Conservation (phyloP, 2,329 filamentous ascomycete genomes). For the Cercospora sesami region DNA sequence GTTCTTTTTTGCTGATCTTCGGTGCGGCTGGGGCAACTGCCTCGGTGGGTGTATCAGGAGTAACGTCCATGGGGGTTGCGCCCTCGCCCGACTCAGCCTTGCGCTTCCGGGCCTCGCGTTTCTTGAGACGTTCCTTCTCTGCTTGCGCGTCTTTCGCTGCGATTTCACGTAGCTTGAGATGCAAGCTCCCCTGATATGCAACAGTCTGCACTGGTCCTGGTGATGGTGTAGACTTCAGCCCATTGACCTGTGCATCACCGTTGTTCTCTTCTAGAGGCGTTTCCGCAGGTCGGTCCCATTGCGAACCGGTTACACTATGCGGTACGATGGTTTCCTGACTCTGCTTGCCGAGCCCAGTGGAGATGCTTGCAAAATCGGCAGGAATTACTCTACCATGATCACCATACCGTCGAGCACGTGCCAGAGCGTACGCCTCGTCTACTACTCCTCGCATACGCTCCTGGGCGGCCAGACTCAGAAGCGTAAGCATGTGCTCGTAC, state of each 20-base stretch:
- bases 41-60: conserved; percentile 33
- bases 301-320: conserved; percentile 37
- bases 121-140: conserved; percentile 64
- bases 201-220: conserved; percentile 46
- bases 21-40: conserved; percentile 45
- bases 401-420: conserved; percentile 70
- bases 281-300: conserved; percentile 35
- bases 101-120: conserved; percentile 46
- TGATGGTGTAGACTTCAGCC: conserved; percentile 34
- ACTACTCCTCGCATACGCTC: conserved; percentile 74
- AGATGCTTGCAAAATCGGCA: conserved; percentile 72
- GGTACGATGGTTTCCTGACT: conserved; percentile 41
- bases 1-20: conserved; percentile 86
- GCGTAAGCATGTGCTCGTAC: conserved; percentile 76
- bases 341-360: conserved; percentile 52
- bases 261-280: conserved; percentile 13
- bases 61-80: conserved; percentile 29
- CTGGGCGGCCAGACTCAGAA: conserved; percentile 80
- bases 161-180: conserved; percentile 59
- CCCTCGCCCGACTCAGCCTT: conserved; percentile 31
- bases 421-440: conserved; percentile 72
- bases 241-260: conserved; percentile 28
- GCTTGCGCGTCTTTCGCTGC: conserved; percentile 66
- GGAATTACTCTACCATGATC: conserved; percentile 79
- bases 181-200: conserved; percentile 47